Conservation (phyloP, 768 basidiomycete genomes). For the Leccinum ochraceum region DNA sequence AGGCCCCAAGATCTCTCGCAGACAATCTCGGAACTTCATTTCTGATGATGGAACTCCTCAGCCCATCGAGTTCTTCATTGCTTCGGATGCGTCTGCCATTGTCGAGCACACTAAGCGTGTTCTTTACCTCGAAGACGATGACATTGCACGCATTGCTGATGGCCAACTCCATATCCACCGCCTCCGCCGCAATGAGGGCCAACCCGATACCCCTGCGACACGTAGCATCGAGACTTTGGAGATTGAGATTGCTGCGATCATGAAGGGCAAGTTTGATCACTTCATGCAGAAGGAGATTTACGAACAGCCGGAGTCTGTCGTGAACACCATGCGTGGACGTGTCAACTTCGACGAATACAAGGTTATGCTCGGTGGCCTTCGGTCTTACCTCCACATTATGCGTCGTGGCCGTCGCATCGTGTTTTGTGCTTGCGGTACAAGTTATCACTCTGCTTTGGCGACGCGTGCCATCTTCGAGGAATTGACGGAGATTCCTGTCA, state of each 20-base stretch:
- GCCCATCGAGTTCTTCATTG: slow-evolving; percentile 99
- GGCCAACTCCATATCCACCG: slow-evolving; percentile 99
- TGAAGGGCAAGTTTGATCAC: slow-evolving; percentile 99
- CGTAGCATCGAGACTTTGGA: slow-evolving; percentile 98
- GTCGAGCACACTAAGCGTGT: slow-evolving; percentile 99
- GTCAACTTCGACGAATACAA: slow-evolving; percentile 95
- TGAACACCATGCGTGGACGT: slow-evolving; percentile 99
- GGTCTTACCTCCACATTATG: slow-evolving; percentile 94
- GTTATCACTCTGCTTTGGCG: slow-evolving; percentile 96
- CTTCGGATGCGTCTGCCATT: slow-evolving; percentile 94
- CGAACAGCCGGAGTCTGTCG: slow-evolving; percentile 98
- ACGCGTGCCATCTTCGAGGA: slow-evolving; percentile 99
- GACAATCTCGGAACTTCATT: slow-evolving; percentile 97
- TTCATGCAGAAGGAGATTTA: slow-evolving; percentile 99
- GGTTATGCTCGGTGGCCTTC: slow-evolving; percentile 93
- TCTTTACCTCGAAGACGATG: slow-evolving; percentile 97
- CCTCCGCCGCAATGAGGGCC: slow-evolving; percentile 82
- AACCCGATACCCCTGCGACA: slow-evolving; percentile 58
- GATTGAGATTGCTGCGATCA: slow-evolving; percentile 99
- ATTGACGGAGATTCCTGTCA: slow-evolving; percentile 96
- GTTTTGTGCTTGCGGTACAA: slow-evolving; percentile 98
- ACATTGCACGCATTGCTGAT: slow-evolving; percentile 96
- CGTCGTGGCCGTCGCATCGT: slow-evolving; percentile 92
- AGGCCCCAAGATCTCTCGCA: slow-evolving; percentile 80
- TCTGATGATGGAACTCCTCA: slow-evolving; percentile 98